Conservation (phyloP, 2,329 filamentous ascomycete species). For the Ophiobolus disseminans region DNA sequence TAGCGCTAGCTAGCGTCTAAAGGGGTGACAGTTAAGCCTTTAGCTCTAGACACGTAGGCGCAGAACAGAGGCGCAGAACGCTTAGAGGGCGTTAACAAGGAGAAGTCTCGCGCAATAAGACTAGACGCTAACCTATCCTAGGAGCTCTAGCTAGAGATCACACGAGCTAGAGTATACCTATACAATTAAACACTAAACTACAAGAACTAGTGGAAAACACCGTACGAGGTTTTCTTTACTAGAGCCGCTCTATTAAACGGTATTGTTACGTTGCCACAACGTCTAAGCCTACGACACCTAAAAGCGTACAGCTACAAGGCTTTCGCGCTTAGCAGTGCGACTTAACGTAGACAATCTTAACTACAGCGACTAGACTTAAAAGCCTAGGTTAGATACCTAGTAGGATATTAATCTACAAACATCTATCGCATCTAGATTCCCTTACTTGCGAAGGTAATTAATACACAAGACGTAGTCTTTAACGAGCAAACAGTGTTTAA, state of each 20-base stretch:
- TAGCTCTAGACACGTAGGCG: slow-evolving; percentile 8
- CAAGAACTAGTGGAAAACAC: slow-evolving; percentile 7
- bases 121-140: slow-evolving; percentile 8
- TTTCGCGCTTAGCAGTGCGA: slow-evolving; percentile 7
- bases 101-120: slow-evolving; percentile 6
- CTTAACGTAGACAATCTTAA: neutral
- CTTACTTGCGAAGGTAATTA: slow-evolving; percentile 7
- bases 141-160: slow-evolving; percentile 9
- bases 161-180: slow-evolving; percentile 11
- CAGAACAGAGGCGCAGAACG: slow-evolving; percentile 9
- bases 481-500: slow-evolving; percentile 9
- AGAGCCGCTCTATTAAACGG: neutral
- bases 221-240: slow-evolving; percentile 14
- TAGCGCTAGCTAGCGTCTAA: neutral
- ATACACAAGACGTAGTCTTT: slow-evolving; percentile 8
- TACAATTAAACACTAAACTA: slow-evolving; percentile 12
- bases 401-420: slow-evolving; percentile 9
- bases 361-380: slow-evolving; percentile 8
- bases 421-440: slow-evolving; percentile 11
- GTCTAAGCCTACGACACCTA: slow-evolving; percentile 7
- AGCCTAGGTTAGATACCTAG: slow-evolving; percentile 13
- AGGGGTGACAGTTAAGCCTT: slow-evolving; percentile 5
- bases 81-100: slow-evolving; percentile 10
- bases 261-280: neutral
- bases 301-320: slow-evolving; percentile 12